Base-by-base conservation (phyloP, 306 rosid genomes). In the Cucumis melo region DNA sequence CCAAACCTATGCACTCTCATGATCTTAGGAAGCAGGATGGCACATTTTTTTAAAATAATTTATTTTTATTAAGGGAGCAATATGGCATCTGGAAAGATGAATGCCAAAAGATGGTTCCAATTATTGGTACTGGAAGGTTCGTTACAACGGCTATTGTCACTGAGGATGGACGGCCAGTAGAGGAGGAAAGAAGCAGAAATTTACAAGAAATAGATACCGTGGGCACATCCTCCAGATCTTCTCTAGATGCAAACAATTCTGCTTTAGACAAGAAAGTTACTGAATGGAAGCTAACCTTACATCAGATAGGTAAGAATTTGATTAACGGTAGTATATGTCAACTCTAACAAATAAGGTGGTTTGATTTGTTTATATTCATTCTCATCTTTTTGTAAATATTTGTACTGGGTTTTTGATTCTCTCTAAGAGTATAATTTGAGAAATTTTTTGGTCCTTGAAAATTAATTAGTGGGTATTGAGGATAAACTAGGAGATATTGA, bases 21-120 rank as follows among this genome's bases (percentile, higher is more conserved):
- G 59, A 71, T 44, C 75, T 71, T 24, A 13, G 58, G 20, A 71
- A 44, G 58, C 41, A 71, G 75, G 13, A 48, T 24, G 58, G 15
- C 21, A 13, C 48, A 2, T 34, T 63, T 63, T 63, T 39, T 39
- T 8, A 20, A 46, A 70, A 15, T 19, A 71, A 71, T 42, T 24
- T 46, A 71, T 15, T 71, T 71, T 71, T 48, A 48, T 71, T 8
- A 83, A 93, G 97, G 96, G 90, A 91, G 82, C 90, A 84, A 79
- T 93, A 93, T 84, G 70, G 29, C 56, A 77, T 74, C 80, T 88
- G 87, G 96, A 93, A 91, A 85, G 89, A 88, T 76, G 91, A 93
- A 84, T 93, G 98, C 79, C 92, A 90, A 86, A 88, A 80, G 80
- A 85, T 91, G 83, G 96, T 87, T 66, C 91, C 96, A 41, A 78